phyloP scores from a whole-genome alignment of 495 filamentous ascomycete species.

The Trichocladium uniseriatum region DNA sequence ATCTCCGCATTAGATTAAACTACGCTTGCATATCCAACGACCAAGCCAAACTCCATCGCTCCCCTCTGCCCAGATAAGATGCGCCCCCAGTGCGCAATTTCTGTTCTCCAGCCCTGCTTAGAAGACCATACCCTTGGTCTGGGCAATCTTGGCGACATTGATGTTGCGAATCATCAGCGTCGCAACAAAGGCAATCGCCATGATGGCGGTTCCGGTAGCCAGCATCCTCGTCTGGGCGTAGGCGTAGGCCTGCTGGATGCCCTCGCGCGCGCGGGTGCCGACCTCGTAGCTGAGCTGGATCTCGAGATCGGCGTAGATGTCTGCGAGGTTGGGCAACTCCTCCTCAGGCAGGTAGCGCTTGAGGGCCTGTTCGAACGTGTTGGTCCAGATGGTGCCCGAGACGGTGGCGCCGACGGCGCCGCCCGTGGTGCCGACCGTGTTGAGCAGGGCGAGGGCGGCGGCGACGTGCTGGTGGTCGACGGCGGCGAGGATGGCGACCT shows the following conservation, averaged over 20 bases:
- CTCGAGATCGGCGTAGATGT: slow-evolving; percentile 44
- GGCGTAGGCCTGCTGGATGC: slow-evolving; percentile 48
- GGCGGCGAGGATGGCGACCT: slow-evolving; percentile 57
- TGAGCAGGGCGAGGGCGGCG: slow-evolving; percentile 50
- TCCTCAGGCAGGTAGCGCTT: slow-evolving; percentile 46
- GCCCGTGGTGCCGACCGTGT: slow-evolving; percentile 57
- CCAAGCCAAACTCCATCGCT: too few relatives aligned
- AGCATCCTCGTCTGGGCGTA: slow-evolving; percentile 46
- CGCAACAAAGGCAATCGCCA: slow-evolving; percentile 35
- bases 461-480: slow-evolving; percentile 58
- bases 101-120: slow-evolving; percentile 1
- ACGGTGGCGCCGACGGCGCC: slow-evolving; percentile 54
- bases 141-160: slow-evolving; percentile 42
- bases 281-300: slow-evolving; percentile 44
- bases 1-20: too few relatives aligned
- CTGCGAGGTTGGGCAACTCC: slow-evolving; percentile 28
- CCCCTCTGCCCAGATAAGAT: too few relatives aligned
- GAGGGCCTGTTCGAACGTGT: slow-evolving; percentile 46
- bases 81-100: too few relatives aligned
- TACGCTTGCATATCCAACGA: too few relatives aligned
- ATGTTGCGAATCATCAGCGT: slow-evolving; percentile 46
- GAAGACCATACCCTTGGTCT: slow-evolving; percentile 17
- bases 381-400: slow-evolving; percentile 55
- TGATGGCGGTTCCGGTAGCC: slow-evolving; percentile 42
- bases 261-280: slow-evolving; percentile 38